phyloP scores from a whole-genome alignment of 805 yeast genomes.

The Wickerhamomyces kurtzmanii region DNA sequence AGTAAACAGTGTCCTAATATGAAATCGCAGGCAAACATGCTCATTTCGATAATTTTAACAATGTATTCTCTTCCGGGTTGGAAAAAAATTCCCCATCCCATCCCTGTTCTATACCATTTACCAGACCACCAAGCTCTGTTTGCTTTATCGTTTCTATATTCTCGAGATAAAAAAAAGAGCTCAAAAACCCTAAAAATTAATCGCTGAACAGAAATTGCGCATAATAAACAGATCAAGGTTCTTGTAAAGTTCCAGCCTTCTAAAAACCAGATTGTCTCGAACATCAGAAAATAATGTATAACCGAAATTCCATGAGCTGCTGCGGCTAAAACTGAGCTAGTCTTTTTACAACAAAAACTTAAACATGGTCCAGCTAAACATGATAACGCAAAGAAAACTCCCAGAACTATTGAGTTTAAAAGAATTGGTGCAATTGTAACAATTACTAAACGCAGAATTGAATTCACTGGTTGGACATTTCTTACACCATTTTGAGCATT shows the following conservation, averaged over 20 bases:
- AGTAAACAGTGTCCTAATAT: slow-evolving; percentile 48
- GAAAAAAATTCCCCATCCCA: slow-evolving; percentile 50
- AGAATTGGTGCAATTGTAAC: slow-evolving; percentile 40
- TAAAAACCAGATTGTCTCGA: slow-evolving; percentile 55
- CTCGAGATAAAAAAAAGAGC: slow-evolving; percentile 46
- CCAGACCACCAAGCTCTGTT: slow-evolving; percentile 79
- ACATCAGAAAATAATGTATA: slow-evolving; percentile 39
- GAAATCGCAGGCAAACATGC: slow-evolving; percentile 60
- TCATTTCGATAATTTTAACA: slow-evolving; percentile 56
- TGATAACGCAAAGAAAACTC: slow-evolving; percentile 32
- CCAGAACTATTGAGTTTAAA: slow-evolving; percentile 20
- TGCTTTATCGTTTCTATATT: slow-evolving; percentile 46
- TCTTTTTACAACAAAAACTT: slow-evolving; percentile 21
- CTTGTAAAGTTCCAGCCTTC: slow-evolving; percentile 59
- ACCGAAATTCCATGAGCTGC: slow-evolving; percentile 46
- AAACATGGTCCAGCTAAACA: slow-evolving; percentile 38
- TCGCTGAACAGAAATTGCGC: slow-evolving; percentile 45
- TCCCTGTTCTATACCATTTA: slow-evolving; percentile 51
- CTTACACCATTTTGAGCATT: slow-evolving; percentile 82
- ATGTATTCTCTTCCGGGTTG: slow-evolving; percentile 58
- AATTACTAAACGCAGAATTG: slow-evolving; percentile 52
- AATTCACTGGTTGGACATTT: slow-evolving; percentile 37
- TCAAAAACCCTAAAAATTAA: slow-evolving; percentile 44
- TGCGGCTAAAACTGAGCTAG: slow-evolving; percentile 46
- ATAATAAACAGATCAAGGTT: slow-evolving; percentile 52